Base-by-base conservation (phyloP, 2,329 filamentous ascomycete genomes). In the Neoarthrinium moseri region DNA sequence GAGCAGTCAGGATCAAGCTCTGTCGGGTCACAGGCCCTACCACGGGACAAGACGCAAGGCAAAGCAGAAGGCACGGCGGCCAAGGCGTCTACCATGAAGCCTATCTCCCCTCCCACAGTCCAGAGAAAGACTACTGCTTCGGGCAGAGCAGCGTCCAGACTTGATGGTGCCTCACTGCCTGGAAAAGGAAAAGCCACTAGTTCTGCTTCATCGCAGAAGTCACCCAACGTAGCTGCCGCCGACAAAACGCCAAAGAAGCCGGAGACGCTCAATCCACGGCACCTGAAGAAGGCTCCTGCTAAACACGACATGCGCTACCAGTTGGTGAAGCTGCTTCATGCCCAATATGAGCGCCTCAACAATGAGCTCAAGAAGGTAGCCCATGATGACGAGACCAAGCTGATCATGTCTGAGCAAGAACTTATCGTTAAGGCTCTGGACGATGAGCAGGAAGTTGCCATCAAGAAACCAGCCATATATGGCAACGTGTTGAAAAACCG, bases 401-500 rank as follows among this genome's bases (percentile, higher is more conserved):
- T 88, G 3, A 58, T 83, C 13, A 63, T 90, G 37, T 78, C 77
- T 1, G 73, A 81, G 2, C 82, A 89, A 58, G 78, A 84, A 36
- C 72, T 91, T 18, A 86, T 91, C 50, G 80, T 77, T 53, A 72
- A 81, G 50, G 81, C 83, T 1, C 70, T 92, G 2, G 86, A 92
- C 54, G 83, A 91, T 49, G 95, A 99, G 67, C 84, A 95, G 61
- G 80, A 80, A 27, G 71, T 82, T 6, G 91, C 91, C 1, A 74
- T 73, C 11, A 81, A 84, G 13, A 85, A 85, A 49, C 69, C 77
- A 2, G 67, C 77, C 0, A 81, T 97, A 22, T 99, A 99, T 24
- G 73, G 78, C 6, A 96, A 95, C 56, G 73, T 91, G 21, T 82
- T 97, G 63, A 95, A 91, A 61, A 87, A 90, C 53, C 83, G 83